Base-by-base conservation (phyloP, 768 basidiomycete species). In the Collybiopsis luxurians region DNA sequence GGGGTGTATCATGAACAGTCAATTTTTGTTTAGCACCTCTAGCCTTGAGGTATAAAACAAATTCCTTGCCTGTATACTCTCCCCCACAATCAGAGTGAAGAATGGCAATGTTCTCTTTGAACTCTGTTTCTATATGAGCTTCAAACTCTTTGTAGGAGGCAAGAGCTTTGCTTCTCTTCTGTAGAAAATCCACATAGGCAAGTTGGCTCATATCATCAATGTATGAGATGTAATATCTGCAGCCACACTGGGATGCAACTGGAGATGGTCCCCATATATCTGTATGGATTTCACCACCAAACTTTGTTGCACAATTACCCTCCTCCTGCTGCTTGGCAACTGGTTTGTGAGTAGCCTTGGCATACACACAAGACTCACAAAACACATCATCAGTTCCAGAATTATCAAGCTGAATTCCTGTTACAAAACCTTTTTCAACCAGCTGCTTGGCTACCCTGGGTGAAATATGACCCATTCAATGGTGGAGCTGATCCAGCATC, bases 341-440 rank as follows among this genome's bases (percentile, higher is more conserved):
- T 0, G 73, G 63, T 55, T 73, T 72, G 0, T 67, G 54, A 0
- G 64, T 77, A 0, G 68, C 66, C 59, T 80, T 82, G 0, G 70
- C 78, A 53, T 75, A 75, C 1, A 74, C 61, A 47, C 81, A 82
- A 0, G 75, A 72, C 15, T 78, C 67, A 58, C 80, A 82, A 23
- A 69, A 67, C 46, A 67, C 62, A 6, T 64, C 55, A 3, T 66
- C 55, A 0, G 43, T 59, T 3, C 61, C 17, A 2, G 56, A 48
- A 2, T 50, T 19, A 2, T 39, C 62, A 11, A 75, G 59, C 5
- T 55, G 42, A 0, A 77, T 43, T 0, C 75, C 73, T 13, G 63
- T 68, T 17, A 76, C 62, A 30, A 66, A 59, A 10, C 68, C 70
- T 5, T 71, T 64, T 6, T 38, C 10, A 2, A 74, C 54, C 57